Percentiles rank a stretch among this genome's conserved stretches.
phyloP scores from a whole-genome alignment of 371 early-diverging fungal species.

The Mortierella sp. region DNA sequence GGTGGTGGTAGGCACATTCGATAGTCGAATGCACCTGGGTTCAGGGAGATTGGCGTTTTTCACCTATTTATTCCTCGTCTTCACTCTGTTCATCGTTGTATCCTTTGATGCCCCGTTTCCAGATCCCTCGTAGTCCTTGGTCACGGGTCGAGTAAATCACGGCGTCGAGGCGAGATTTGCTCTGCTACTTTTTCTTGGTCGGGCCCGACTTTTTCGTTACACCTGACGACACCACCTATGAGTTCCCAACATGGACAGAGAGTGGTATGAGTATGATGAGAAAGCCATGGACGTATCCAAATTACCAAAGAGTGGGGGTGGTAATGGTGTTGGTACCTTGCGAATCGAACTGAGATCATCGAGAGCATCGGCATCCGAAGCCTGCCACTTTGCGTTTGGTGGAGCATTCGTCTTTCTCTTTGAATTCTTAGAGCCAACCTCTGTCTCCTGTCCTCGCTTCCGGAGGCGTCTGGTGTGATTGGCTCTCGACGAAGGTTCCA shows the following conservation, averaged over 20 bases:
- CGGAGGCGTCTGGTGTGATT: conserved; percentile 43
- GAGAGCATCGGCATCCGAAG: conserved; percentile 40
- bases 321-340: conserved; percentile 21
- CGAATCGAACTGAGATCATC: conserved; percentile 45
- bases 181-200: conserved; percentile 37
- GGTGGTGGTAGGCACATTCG: too few species aligned
- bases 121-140: too few species aligned
- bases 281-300: not conserved
- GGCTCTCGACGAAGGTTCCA: conserved; percentile 41
- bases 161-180: too few species aligned
- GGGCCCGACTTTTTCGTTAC: conserved; percentile 30
- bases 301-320: not conserved
- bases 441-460: conserved; percentile 41
- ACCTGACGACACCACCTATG: conserved; percentile 12
- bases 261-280: too few species aligned
- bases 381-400: conserved; percentile 36
- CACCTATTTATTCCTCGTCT: too few species aligned
- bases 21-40: too few species aligned
- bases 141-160: too few species aligned
- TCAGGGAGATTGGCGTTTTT: too few species aligned
- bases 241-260: too few species aligned
- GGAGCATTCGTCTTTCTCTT: conserved; percentile 45
- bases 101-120: too few species aligned
- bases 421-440: conserved; percentile 37
- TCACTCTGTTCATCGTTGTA: too few species aligned